Conservation (phyloP, 176 grass and related monocot genomes). For the Zea mays region DNA sequence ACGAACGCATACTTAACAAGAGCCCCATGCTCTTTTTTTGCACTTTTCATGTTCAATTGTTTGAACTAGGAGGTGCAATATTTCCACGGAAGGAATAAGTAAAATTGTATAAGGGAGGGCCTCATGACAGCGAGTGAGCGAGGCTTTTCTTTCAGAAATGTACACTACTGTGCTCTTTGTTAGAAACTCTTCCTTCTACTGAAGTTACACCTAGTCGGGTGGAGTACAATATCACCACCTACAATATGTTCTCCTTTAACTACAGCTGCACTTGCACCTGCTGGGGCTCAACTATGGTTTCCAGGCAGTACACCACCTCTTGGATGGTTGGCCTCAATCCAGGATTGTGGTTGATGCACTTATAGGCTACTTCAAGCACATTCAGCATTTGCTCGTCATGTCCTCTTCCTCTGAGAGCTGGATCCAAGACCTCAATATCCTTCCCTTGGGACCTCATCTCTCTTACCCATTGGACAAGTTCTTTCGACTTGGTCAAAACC, state of each 20-base stretch:
- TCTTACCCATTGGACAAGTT: constrained; percentile 73
- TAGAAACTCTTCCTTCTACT: constrained; percentile 37
- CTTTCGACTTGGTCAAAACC: constrained; percentile 56
- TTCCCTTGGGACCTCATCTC: constrained; percentile 57
- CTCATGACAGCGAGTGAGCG: background rate
- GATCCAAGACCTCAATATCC: constrained; percentile 59
- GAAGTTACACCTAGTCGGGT: constrained; percentile 25
- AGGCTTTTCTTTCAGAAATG: constrained; percentile 33
- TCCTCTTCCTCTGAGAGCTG: constrained; percentile 48
- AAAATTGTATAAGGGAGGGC: constrained; percentile 17
- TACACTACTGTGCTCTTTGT: constrained; percentile 32
- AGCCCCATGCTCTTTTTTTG: background rate
- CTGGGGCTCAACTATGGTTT: constrained; percentile 36
- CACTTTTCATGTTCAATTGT: background rate
- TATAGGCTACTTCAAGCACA: constrained; percentile 69
- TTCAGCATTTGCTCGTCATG: constrained; percentile 72
- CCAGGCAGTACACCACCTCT: constrained; percentile 66
- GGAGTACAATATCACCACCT: constrained; percentile 30
- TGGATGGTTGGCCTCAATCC: constrained; percentile 62
- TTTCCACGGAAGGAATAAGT: background rate
- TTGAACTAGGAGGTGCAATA: background rate
- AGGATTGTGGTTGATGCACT: constrained; percentile 70
- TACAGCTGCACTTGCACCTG: constrained; percentile 29
- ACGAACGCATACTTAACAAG: background rate
- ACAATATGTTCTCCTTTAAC: constrained; percentile 23